These are phyloP conservation scores for Elongisporangium undulatum DNA, from an alignment of 352 stramenopile species.

Conservation along the genomic window DNA sequence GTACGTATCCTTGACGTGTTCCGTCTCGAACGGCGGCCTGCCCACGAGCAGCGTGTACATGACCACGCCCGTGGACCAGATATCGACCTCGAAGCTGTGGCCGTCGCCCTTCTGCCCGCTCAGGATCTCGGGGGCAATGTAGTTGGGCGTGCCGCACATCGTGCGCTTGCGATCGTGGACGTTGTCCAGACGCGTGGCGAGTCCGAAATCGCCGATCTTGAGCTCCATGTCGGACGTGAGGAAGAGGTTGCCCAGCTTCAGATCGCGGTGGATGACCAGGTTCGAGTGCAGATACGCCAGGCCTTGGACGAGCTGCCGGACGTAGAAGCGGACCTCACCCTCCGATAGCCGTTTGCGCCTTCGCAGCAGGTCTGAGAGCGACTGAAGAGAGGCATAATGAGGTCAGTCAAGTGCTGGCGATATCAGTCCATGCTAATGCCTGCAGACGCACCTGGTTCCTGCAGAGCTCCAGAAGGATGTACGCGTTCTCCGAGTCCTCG, in stretches of 20 bases:
- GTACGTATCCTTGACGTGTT: constrained; percentile 98
- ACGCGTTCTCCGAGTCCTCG: constrained; percentile 96
- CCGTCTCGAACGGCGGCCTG: constrained; percentile 96
- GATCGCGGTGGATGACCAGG: constrained; percentile 96
- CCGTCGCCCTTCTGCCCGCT: constrained; percentile 86
- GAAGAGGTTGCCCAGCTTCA: constrained; percentile 98
- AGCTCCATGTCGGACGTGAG: constrained; percentile 93
- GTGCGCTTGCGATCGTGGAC: constrained; percentile 93
- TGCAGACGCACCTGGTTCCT: constrained; percentile 76
- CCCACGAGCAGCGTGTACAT: constrained; percentile 97
- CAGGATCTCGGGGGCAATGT: constrained; percentile 92
- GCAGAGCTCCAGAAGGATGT: constrained; percentile 98
- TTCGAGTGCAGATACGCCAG: constrained; percentile 94
- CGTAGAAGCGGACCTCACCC: constrained; percentile 94
- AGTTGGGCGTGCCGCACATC: constrained; percentile 94
- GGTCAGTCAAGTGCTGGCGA: background rate
- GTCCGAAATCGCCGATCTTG: constrained; percentile 96
- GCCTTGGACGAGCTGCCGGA: constrained; percentile 87
- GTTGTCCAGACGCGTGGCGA: constrained; percentile 84
- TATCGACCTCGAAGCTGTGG: constrained; percentile 98
- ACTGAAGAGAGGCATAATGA: constrained; percentile 45
- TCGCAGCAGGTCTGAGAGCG: constrained; percentile 95
- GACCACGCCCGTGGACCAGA: constrained; percentile 97
- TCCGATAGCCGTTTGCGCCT: constrained; percentile 93
- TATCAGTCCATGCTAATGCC: background rate